These are phyloP conservation scores for Chrysopogon serrulatus DNA, from an alignment of 176 grass and related monocot species.

Conservation along the genomic window DNA sequence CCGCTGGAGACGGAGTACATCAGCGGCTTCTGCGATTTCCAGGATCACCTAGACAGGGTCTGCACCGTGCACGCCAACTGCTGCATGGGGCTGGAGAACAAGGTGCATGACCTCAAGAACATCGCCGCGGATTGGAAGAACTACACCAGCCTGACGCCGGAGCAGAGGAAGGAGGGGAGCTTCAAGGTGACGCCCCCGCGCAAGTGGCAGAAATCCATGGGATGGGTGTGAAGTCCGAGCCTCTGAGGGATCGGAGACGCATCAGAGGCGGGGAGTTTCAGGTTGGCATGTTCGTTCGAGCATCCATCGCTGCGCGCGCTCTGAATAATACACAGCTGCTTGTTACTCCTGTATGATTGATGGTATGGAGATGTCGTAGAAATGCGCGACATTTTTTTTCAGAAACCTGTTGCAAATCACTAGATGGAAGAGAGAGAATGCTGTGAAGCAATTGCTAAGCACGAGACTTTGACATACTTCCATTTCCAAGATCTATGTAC, in stretches of 20 bases:
- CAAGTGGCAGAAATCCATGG: not conserved
- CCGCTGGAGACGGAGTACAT: not conserved
- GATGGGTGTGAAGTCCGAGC: not conserved
- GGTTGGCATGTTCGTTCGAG: not conserved
- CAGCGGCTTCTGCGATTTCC: slow-evolving; percentile 30
- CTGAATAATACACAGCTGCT: not conserved
- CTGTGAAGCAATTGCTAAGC: not conserved
- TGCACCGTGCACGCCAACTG: slow-evolving; percentile 72
- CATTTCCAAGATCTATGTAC: too few species aligned
- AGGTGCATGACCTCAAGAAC: slow-evolving; percentile 41
- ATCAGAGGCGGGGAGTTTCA: not conserved
- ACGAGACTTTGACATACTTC: too few species aligned
- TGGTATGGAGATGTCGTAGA: too few species aligned
- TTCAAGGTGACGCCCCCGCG: slow-evolving; percentile 2
- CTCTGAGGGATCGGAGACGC: not conserved
- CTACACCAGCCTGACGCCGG: not conserved
- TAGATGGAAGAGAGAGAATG: not conserved
- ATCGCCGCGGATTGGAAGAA: slow-evolving; percentile 43
- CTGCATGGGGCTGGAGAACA: slow-evolving; percentile 36
- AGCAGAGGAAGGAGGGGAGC: not conserved
- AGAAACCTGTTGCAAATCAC: not conserved
- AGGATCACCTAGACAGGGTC: slow-evolving; percentile 17
- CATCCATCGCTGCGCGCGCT: not conserved
- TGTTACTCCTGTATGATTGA: not conserved
- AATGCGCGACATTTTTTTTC: not conserved